Base-by-base conservation (phyloP, 2,329 filamentous ascomycete genomes). In the Aspergillus pseudoterreus region DNA sequence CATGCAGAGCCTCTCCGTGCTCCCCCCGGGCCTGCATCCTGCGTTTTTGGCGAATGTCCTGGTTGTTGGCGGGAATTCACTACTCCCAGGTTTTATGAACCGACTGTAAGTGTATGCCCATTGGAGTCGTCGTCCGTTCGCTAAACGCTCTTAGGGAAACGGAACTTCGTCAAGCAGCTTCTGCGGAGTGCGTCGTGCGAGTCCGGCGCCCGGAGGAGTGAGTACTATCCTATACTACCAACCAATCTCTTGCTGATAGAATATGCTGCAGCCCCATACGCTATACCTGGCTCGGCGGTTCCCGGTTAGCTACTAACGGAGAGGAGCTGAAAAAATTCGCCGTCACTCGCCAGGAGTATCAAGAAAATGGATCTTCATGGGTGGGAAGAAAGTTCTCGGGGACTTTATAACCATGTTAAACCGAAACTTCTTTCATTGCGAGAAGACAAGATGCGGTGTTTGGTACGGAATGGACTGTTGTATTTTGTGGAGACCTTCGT, bases 291-390 rank as follows among this genome's bases (percentile, higher is more conserved):
- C 74, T 84, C 11, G 94, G 94, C 14, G 92, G 86, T n/a, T 87
- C 88, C 19, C 81, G 84, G 52, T 76, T 96, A 50, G 90, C 90
- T 1, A 82, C 75, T 46, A 85, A 92, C 61, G 77, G 78, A 39
- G 79, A 87, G 36, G 76, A 77, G 46, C 57, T 95, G 47, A 80
- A 84, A 54, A 79, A 80, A 45, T 71, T 91, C 11, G 80, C 84
- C 2, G 88, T 96, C n/a, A 94, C 89, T 0, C 90, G 88, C 66
- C 82, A 88, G 55, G 90, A 99, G 66, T 99, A 99, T 68, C 84
- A 94, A 47, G 94, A 99, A 70, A 74, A 91, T 64, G 94, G 94
- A 8, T 82, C 81, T 50, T 76, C 75, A 1, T 92, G 89, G 88
- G 79, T 88, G 21, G 83, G 83, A 24, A 85, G 83, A 62, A 89